phyloP scores from a whole-genome alignment of 73 alveolate genomes.

The Symbiodinium pilosum region DNA sequence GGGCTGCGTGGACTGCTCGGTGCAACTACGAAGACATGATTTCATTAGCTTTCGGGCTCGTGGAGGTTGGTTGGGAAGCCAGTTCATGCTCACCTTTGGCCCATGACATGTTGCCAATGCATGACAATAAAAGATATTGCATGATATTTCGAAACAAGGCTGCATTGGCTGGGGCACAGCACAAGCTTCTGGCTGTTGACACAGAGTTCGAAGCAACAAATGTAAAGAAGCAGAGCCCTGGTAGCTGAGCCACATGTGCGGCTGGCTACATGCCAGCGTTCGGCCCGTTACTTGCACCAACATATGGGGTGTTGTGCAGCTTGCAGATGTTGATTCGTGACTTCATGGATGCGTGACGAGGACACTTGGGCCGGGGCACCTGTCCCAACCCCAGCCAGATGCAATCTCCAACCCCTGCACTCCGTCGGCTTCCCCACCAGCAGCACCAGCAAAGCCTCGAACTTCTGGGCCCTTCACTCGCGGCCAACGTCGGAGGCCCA shows the following conservation, averaged over 20 bases:
- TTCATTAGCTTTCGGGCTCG: too few relatives aligned
- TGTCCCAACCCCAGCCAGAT: slow-evolving; percentile 45
- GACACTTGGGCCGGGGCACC: slow-evolving; percentile 13
- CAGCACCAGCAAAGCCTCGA: background rate
- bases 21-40: too few relatives aligned
- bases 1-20: too few relatives aligned
- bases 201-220: too few relatives aligned
- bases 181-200: too few relatives aligned
- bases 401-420: slow-evolving; percentile 47
- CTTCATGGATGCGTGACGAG: background rate
- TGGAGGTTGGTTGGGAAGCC: too few relatives aligned
- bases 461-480: slow-evolving; percentile 18
- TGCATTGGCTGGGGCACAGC: background rate
- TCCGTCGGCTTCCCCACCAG: background rate
- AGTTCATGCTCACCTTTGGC: too few relatives aligned
- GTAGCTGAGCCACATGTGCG: slow-evolving; percentile 14
- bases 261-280: slow-evolving; percentile 9
- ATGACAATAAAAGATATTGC: background rate
- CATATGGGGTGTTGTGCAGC: background rate
- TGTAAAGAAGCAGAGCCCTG: background rate
- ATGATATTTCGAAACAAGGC: background rate
- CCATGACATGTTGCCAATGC: too few relatives aligned
- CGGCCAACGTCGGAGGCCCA: slow-evolving; percentile 27
- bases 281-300: background rate
- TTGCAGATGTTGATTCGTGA: too few relatives aligned